phyloP scores from a whole-genome alignment of 1,284 basidiomycete species.

The Phylloboletellus chloephorus region DNA sequence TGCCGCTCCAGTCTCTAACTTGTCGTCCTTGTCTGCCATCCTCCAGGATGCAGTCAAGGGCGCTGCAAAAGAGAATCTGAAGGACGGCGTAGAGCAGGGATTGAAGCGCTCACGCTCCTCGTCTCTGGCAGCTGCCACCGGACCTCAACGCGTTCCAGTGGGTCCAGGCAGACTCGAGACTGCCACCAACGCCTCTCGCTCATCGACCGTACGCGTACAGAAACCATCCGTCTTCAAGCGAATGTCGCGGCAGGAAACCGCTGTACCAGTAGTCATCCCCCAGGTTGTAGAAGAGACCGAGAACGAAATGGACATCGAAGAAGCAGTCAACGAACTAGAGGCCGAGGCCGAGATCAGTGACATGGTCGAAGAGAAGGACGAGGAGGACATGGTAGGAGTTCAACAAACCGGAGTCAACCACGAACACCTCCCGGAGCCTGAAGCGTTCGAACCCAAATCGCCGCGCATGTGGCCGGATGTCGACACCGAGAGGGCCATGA shows the following conservation, averaged over 20 bases:
- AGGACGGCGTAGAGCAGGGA: conserved; percentile 51
- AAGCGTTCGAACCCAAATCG: conserved; percentile 35
- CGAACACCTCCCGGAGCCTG: conserved; percentile 40
- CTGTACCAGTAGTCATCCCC: conserved; percentile 35
- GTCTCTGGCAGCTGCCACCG: conserved; percentile 53
- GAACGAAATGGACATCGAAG: conserved; percentile 59
- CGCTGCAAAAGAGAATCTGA: conserved; percentile 34
- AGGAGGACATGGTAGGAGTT: conserved; percentile 51
- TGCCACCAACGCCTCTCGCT: conserved; percentile 37
- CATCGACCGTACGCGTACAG: conserved; percentile 32
- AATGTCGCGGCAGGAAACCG: conserved; percentile 39
- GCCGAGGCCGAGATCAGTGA: conserved; percentile 33
- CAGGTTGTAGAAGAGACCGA: conserved; percentile 38
- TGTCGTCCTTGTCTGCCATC: conserved; percentile 11
- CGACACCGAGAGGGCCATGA: conserved; percentile 51
- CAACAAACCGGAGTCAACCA: conserved; percentile 39
- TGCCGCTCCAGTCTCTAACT: conserved; percentile 8
- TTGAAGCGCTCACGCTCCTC: conserved; percentile 58
- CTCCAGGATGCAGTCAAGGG: conserved; percentile 28
- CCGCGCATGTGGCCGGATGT: conserved; percentile 66
- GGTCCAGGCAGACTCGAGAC: conserved; percentile 49
- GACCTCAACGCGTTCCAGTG: conserved; percentile 60
- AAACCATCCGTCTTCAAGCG: conserved; percentile 37
- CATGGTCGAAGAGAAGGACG: conserved; percentile 47
- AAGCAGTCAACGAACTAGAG: conserved; percentile 28